A percentile compares a stretch with the other conserved stretches of the same genome.
Conservation (phyloP, 768 basidiomycete species). For the Suillus clintonianus region DNA sequence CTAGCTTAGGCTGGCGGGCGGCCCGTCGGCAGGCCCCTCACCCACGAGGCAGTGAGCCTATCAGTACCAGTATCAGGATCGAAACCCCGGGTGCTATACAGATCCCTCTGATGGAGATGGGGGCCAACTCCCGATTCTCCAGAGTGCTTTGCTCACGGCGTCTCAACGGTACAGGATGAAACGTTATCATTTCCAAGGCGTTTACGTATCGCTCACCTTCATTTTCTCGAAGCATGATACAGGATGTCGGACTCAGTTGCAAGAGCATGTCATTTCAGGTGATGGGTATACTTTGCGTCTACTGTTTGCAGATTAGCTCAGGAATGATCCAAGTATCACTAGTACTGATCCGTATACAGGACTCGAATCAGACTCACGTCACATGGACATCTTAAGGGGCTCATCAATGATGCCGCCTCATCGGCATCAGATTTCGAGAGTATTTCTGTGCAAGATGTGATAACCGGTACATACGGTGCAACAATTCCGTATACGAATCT, state of each 20-base stretch:
- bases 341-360: neutral
- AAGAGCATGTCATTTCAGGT: neutral
- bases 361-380: neutral
- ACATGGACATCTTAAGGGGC: neutral
- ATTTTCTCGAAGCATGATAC: neutral
- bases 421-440: constrained; percentile 1
- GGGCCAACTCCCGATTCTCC: neutral
- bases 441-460: neutral
- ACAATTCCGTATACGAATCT: neutral
- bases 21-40: neutral
- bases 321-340: neutral
- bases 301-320: neutral
- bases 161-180: neutral
- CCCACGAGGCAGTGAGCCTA: too few relatives aligned
- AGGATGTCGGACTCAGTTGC: neutral
- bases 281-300: neutral
- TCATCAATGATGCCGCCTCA: neutral
- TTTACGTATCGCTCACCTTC: neutral
- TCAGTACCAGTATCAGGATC: too few relatives aligned
- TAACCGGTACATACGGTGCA: neutral
- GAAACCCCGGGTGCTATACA: too few relatives aligned
- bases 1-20: too few relatives aligned
- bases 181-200: neutral
- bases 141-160: too few relatives aligned
- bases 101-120: too few relatives aligned